phyloP scores from a whole-genome alignment of 2,329 filamentous ascomycete genomes.

The Fusarium compactum region DNA sequence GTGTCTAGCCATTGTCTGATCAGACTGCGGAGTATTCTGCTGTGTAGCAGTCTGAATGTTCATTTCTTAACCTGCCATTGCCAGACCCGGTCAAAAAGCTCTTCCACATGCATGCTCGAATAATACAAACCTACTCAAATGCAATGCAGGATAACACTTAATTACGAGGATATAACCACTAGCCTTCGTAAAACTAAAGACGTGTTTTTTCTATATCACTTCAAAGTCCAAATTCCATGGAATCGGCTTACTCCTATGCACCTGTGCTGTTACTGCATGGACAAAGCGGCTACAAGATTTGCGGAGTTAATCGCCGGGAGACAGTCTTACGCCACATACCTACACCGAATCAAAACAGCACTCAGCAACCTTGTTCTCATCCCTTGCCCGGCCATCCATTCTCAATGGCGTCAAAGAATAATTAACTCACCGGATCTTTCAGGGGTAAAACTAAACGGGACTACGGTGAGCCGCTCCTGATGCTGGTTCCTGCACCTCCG shows the following conservation, averaged over 20 bases:
- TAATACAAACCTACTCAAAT: neutral
- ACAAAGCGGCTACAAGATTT: neutral
- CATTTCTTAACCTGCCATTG: neutral
- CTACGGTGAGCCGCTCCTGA: constrained; percentile 36
- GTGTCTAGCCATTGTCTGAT: constrained; percentile 1
- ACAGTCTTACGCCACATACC: constrained; percentile 6
- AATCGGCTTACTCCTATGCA: neutral
- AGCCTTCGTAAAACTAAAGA: neutral
- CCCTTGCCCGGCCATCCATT: constrained; percentile 4
- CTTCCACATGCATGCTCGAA: neutral
- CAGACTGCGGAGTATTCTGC: neutral
- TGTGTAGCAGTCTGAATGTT: constrained; percentile 2
- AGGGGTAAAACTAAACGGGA: constrained; percentile 19
- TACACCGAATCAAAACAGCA: neutral
- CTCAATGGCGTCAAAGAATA: constrained; percentile 19
- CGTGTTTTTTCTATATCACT: neutral
- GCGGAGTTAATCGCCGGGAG: constrained; percentile 22
- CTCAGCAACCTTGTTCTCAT: neutral
- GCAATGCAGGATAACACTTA: neutral
- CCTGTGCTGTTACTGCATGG: neutral
- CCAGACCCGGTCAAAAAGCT: neutral
- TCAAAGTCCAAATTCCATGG: neutral
- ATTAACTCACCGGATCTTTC: constrained; percentile 7
- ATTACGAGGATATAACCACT: neutral
- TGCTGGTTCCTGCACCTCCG: constrained; percentile 11